phyloP scores from a whole-genome alignment of 352 stramenopile genomes.

The Phytopythium oedochilum region DNA sequence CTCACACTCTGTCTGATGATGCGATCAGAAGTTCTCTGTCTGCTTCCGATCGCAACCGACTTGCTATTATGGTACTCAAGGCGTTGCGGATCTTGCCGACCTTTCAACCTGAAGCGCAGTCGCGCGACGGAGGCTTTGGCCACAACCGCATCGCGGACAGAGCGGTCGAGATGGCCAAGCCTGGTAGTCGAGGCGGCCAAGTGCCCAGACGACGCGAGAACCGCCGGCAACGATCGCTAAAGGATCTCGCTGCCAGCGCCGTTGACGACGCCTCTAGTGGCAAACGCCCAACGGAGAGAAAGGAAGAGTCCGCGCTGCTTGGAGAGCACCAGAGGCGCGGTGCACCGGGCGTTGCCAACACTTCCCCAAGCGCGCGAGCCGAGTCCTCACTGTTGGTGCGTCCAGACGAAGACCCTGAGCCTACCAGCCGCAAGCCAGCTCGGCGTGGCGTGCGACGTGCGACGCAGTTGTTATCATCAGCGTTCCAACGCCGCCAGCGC shows the following conservation, averaged over 20 bases:
- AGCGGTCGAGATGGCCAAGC: neutral
- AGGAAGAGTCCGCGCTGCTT: constrained; percentile 1
- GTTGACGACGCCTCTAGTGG: neutral
- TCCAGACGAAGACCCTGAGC: constrained; percentile 7
- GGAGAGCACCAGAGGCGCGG: neutral
- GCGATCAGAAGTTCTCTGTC: neutral
- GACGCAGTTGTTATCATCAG: neutral
- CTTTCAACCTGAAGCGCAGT: neutral
- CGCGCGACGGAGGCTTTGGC: neutral
- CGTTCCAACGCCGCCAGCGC: neutral
- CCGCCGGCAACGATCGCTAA: neutral
- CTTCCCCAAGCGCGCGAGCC: constrained; percentile 15
- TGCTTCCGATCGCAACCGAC: neutral
- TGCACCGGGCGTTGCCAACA: constrained; percentile 14
- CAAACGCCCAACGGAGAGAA: neutral
- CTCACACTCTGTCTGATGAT: neutral
- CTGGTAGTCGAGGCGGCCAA: neutral
- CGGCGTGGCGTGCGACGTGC: too few relatives aligned
- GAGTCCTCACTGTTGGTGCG: constrained; percentile 34
- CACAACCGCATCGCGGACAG: neutral
- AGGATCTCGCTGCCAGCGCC: neutral
- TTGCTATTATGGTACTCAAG: neutral
- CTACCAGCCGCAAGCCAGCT: neutral
- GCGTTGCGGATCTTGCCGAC: neutral
- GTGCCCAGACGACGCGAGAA: neutral